Evolutionary conservation across 768 basidiomycete species (phyloP).

Genomic region (Suillus americanus): DNA sequence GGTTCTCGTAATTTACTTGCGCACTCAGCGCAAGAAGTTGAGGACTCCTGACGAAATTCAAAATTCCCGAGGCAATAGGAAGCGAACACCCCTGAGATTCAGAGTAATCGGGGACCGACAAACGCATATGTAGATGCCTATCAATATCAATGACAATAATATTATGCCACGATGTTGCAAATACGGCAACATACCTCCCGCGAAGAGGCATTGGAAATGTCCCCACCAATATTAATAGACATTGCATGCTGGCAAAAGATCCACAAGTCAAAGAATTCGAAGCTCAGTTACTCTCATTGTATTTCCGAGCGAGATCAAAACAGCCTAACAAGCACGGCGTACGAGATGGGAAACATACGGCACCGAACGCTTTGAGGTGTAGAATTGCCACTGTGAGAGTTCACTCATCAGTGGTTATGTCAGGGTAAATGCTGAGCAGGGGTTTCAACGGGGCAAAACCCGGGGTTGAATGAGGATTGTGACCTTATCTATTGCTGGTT

Average conservation of each 20-base stretch:
- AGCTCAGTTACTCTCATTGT: background rate
- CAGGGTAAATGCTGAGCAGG: slow-evolving; percentile 1
- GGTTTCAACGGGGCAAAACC: background rate
- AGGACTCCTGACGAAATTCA: background rate
- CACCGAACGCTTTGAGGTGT: background rate
- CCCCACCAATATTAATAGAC: background rate
- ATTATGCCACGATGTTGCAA: background rate
- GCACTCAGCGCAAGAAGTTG: background rate
- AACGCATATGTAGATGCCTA: background rate
- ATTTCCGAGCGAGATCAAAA: slow-evolving; percentile 5
- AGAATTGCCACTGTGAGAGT: slow-evolving; percentile 3
- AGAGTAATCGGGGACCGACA: background rate
- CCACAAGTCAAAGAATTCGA: background rate
- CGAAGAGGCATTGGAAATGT: background rate
- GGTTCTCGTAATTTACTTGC: background rate
- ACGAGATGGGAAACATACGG: background rate
- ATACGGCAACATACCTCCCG: background rate
- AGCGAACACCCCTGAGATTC: background rate
- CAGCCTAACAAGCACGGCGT: background rate
- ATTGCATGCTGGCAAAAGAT: background rate
- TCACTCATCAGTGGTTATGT: background rate
- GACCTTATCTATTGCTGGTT: background rate
- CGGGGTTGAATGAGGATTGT: background rate
- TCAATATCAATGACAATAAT: background rate
- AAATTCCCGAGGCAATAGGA: slow-evolving; percentile 2